Conservation (phyloP, 2,329 filamentous ascomycete genomes). For the Neurospora sp. region DNA sequence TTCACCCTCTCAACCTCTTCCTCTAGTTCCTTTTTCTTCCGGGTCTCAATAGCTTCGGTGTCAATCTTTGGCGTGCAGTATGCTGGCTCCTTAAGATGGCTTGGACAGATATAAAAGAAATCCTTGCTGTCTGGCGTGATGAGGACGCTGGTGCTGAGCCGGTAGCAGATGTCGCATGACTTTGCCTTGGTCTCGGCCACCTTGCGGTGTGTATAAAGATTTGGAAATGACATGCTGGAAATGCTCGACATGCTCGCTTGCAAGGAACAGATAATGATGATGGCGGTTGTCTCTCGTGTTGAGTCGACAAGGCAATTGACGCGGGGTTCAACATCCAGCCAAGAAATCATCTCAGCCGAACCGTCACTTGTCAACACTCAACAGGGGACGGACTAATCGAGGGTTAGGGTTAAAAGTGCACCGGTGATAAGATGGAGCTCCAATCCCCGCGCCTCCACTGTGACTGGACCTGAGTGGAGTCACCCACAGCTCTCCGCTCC, state of each 20-base stretch:
- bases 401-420: not conserved
- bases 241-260: not conserved
- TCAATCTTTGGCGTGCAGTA: constrained; percentile 73
- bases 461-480: not conserved
- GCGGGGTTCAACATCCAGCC: not conserved
- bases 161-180: constrained; percentile 86
- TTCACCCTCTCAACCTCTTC: constrained; percentile 56
- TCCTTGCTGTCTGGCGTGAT: constrained; percentile 89
- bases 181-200: constrained; percentile 79
- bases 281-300: not conserved
- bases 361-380: not conserved
- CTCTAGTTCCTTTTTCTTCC: constrained; percentile 55
- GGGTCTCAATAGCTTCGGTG: constrained; percentile 52
- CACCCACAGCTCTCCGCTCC: not conserved
- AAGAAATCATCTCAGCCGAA: not conserved
- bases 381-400: not conserved
- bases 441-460: not conserved
- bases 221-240: constrained; percentile 49
- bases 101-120: constrained; percentile 83
- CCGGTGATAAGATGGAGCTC: not conserved
- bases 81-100: constrained; percentile 71
- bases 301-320: not conserved
- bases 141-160: constrained; percentile 75
- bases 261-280: not conserved
- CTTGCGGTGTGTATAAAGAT: constrained; percentile 75